Conservation (phyloP, 495 filamentous ascomycete species). For the Hypoxylon rickii region DNA sequence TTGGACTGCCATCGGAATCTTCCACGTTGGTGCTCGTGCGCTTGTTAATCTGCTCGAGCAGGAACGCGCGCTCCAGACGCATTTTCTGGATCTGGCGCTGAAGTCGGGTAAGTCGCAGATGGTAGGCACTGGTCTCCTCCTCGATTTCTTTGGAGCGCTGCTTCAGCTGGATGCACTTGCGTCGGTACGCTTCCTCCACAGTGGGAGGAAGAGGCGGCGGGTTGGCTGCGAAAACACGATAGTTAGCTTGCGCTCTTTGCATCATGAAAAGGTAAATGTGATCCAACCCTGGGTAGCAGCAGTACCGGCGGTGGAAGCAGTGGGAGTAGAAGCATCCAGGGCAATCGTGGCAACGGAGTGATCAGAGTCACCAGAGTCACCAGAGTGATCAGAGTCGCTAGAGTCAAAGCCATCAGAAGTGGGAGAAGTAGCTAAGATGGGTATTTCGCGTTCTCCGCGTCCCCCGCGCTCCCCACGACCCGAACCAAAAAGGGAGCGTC, state of each 20-base stretch:
- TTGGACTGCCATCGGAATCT: conserved; percentile 73
- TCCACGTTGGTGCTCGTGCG: conserved; percentile 81
- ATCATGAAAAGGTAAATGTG: not conserved
- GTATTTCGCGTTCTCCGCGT: too few species aligned
- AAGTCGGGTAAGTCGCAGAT: conserved; percentile 77
- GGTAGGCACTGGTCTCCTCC: conserved; percentile 78
- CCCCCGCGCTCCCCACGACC: too few species aligned
- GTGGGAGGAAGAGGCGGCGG: conserved; percentile 82
- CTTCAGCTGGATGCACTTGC: conserved; percentile 95
- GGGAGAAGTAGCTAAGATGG: too few species aligned
- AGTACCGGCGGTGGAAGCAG: not conserved
- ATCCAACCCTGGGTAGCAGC: not conserved
- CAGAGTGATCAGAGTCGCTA: too few species aligned
- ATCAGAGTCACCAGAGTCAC: too few species aligned
- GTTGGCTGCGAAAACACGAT: conserved; percentile 42
- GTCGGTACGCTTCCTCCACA: conserved; percentile 92
- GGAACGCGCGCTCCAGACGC: conserved; percentile 85
- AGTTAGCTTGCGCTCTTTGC: conserved; percentile 4
- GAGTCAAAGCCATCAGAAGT: too few species aligned
- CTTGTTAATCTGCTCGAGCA: conserved; percentile 85
- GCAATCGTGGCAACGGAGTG: too few species aligned
- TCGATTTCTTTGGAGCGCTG: conserved; percentile 89
- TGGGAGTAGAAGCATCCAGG: too few species aligned
- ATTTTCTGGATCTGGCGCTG: conserved; percentile 85
- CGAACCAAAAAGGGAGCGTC: too few species aligned